Evolutionary conservation across 179 eudicot genomes (phyloP).

Genomic region (Gypsophila paniculata): DNA sequence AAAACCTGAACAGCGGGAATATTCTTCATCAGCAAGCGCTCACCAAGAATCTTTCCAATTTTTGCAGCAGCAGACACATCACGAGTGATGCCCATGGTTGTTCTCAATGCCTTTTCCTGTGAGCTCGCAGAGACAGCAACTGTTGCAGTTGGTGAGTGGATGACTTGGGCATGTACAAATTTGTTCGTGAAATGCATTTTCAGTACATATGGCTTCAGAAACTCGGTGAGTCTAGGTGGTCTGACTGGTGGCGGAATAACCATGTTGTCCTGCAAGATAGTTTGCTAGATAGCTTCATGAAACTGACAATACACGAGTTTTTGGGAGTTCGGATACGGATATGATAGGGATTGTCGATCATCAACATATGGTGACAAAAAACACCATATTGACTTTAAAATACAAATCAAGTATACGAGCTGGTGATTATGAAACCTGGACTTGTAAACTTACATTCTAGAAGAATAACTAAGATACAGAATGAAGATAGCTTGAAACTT

Average conservation of each 20-base stretch:
- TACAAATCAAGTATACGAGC: background rate
- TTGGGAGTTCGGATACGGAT: background rate
- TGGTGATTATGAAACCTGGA: background rate
- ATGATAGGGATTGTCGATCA: background rate
- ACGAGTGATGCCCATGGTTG: slow-evolving; percentile 53
- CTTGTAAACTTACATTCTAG: background rate
- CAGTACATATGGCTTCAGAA: slow-evolving; percentile 75
- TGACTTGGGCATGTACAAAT: slow-evolving; percentile 73
- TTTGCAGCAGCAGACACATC: slow-evolving; percentile 81
- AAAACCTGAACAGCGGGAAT: slow-evolving; percentile 69
- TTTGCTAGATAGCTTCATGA: background rate
- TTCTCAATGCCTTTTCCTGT: slow-evolving; percentile 66
- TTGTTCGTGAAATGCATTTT: slow-evolving; percentile 87
- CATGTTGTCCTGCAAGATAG: slow-evolving; percentile 21
- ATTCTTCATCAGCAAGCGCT: slow-evolving; percentile 52
- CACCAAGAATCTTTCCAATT: slow-evolving; percentile 84
- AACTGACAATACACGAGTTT: background rate
- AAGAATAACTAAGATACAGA: background rate
- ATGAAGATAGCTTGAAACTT: background rate
- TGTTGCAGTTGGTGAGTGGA: slow-evolving; percentile 79
- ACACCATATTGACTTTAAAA: background rate
- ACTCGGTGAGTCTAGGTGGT: slow-evolving; percentile 58
- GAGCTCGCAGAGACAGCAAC: slow-evolving; percentile 88
- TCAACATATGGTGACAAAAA: background rate
- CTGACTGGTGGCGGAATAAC: slow-evolving; percentile 69